These are phyloP conservation scores for Yamadazyma diddensiae DNA, from an alignment of 1,139 yeast species.

Conservation along the genomic window DNA sequence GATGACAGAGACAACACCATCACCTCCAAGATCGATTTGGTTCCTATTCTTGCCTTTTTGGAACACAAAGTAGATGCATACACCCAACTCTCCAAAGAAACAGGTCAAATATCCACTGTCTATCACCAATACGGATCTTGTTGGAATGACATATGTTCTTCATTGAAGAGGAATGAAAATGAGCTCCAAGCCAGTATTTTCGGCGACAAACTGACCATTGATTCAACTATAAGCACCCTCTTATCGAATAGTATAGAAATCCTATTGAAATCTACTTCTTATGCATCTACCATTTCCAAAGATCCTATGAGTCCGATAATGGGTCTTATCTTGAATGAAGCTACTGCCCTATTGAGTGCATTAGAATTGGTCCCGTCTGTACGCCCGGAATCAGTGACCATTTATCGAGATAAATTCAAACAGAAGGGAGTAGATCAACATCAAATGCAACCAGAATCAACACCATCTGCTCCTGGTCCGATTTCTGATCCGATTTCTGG, in stretches of 20 bases:
- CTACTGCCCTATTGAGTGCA: constrained; percentile 12
- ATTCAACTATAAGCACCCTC: constrained; percentile 7
- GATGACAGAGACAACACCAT: constrained; percentile 38
- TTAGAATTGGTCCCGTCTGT: constrained; percentile 10
- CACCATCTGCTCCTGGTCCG: neutral
- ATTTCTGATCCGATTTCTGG: neutral
- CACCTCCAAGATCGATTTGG: constrained; percentile 29
- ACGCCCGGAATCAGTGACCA: constrained; percentile 1
- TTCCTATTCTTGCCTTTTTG: constrained; percentile 31
- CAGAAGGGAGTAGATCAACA: constrained; percentile 5
- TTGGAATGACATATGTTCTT: constrained; percentile 38
- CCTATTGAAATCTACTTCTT: constrained; percentile 3
- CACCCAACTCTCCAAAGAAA: constrained; percentile 20
- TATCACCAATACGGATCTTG: constrained; percentile 29
- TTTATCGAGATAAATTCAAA: constrained; percentile 6
- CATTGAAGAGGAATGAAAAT: constrained; percentile 28
- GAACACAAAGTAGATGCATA: constrained; percentile 30
- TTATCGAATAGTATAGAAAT: constrained; percentile 8
- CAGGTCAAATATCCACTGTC: constrained; percentile 27
- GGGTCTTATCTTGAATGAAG: constrained; percentile 11
- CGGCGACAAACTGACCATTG: constrained; percentile 4
- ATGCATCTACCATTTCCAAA: constrained; percentile 1
- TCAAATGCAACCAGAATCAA: neutral
- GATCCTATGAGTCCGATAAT: constrained; percentile 1
- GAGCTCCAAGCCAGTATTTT: constrained; percentile 17